These are phyloP conservation scores for Adansonia digitata DNA, from an alignment of 345 rosid species.

Conservation along the genomic window DNA sequence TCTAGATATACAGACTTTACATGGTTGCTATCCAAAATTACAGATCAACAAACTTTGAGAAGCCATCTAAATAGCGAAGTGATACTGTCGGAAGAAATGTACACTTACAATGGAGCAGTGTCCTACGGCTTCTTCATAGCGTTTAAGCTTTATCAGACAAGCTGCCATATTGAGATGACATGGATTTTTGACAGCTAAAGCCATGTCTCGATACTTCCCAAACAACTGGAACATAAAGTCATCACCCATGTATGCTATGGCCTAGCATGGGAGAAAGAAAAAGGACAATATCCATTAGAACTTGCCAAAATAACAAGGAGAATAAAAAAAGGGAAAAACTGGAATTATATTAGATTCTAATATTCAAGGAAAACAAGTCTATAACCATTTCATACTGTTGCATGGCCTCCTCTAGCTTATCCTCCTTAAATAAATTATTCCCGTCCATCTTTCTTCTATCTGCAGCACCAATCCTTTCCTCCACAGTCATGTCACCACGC, in stretches of 20 bases:
- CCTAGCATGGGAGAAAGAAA: slow-evolving; percentile 36
- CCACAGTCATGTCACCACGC: slow-evolving; percentile 94
- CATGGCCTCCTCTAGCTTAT: slow-evolving; percentile 89
- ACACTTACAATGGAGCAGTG: slow-evolving; percentile 74
- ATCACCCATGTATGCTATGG: slow-evolving; percentile 89
- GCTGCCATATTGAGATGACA: slow-evolving; percentile 95
- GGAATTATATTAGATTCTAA: neutral
- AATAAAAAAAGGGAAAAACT: neutral
- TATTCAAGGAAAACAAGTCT: slow-evolving; percentile 23
- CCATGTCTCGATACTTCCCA: slow-evolving; percentile 96
- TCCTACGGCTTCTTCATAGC: slow-evolving; percentile 74
- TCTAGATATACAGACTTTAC: neutral
- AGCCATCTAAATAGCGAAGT: neutral
- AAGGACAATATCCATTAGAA: slow-evolving; percentile 6
- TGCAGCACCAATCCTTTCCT: slow-evolving; percentile 91
- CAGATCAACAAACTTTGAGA: neutral
- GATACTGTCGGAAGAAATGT: neutral
- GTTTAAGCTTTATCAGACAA: slow-evolving; percentile 78
- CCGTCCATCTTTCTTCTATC: slow-evolving; percentile 96
- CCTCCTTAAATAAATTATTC: slow-evolving; percentile 69
- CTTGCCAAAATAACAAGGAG: neutral
- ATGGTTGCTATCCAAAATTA: neutral
- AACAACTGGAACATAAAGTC: slow-evolving; percentile 97
- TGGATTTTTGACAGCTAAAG: slow-evolving; percentile 95
- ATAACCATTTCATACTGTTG: slow-evolving; percentile 97